Percentiles rank a stretch among this genome's conserved stretches.
phyloP scores from a whole-genome alignment of 2,329 filamentous ascomycete species.

The Colletotrichum brevisporum region DNA sequence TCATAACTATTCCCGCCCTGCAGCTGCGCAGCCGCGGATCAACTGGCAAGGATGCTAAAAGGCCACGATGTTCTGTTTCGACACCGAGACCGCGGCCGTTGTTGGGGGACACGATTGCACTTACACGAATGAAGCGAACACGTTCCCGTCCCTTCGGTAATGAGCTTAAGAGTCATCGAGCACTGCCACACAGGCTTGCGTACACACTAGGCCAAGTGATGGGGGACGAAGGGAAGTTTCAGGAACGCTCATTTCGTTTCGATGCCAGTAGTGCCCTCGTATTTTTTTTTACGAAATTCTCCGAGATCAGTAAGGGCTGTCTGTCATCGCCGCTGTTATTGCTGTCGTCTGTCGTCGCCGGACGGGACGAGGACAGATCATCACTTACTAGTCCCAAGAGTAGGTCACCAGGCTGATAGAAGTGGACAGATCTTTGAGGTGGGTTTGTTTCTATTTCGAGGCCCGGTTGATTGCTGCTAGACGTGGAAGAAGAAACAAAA shows the following conservation, averaged over 20 bases:
- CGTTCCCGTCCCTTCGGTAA: constrained; percentile 18
- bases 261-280: constrained; percentile 20
- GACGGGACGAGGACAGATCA: too few species aligned
- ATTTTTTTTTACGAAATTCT: background rate
- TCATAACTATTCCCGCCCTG: background rate
- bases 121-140: constrained; percentile 9
- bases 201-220: background rate
- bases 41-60: background rate
- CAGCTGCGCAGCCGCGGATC: background rate
- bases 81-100: too few species aligned
- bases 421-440: constrained; percentile 24
- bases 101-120: too few species aligned
- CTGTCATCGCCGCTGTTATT: background rate
- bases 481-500: background rate
- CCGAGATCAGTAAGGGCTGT: too few species aligned
- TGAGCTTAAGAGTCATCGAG: constrained; percentile 16
- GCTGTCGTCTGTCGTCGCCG: background rate
- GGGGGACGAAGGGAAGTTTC: too few species aligned
- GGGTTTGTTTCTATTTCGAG: background rate
- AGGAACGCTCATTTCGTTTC: constrained; percentile 31
- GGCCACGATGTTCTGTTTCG: background rate
- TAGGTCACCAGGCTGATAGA: too few species aligned
- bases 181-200: constrained; percentile 31
- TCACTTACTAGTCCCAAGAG: too few species aligned
- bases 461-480: too few species aligned